These are phyloP conservation scores for Phytophthora tubulina DNA, from an alignment of 352 stramenopile species.

Conservation along the genomic window DNA sequence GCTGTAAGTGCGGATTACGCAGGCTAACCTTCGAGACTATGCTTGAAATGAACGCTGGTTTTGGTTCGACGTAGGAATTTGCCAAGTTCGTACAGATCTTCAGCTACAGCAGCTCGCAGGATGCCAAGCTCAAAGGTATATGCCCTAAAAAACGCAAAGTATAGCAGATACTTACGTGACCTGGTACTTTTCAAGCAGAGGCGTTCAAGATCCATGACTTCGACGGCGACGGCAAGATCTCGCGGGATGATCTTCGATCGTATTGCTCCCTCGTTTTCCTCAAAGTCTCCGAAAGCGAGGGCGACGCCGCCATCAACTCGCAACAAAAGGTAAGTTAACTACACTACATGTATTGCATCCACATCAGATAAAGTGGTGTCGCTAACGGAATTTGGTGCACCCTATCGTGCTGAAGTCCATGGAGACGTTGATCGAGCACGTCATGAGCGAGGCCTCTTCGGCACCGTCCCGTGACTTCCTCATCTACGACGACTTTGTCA, in stretches of 20 bases:
- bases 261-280: conserved; percentile 62
- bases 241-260: conserved; percentile 53
- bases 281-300: conserved; percentile 37
- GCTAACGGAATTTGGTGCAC: conserved; percentile 1
- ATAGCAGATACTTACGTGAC: background rate
- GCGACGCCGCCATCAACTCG: conserved; percentile 26
- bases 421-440: conserved; percentile 51
- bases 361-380: conserved; percentile 1
- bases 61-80: conserved; percentile 55
- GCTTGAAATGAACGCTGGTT: background rate
- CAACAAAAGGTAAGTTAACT: conserved; percentile 42
- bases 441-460: conserved; percentile 67
- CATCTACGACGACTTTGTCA: conserved; percentile 71
- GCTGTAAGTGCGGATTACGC: conserved; percentile 25
- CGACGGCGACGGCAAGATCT: conserved; percentile 78
- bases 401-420: conserved; percentile 34
- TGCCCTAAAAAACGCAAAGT: background rate
- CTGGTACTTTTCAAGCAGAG: conserved; percentile 35
- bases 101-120: conserved; percentile 67
- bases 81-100: conserved; percentile 60
- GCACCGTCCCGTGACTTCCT: conserved; percentile 57
- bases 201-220: conserved; percentile 81
- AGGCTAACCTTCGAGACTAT: background rate
- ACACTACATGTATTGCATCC: background rate
- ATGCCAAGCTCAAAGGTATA: conserved; percentile 60